Base-by-base conservation (phyloP, 352 stramenopile species). In the Phytopythium cucurbitacearum region DNA sequence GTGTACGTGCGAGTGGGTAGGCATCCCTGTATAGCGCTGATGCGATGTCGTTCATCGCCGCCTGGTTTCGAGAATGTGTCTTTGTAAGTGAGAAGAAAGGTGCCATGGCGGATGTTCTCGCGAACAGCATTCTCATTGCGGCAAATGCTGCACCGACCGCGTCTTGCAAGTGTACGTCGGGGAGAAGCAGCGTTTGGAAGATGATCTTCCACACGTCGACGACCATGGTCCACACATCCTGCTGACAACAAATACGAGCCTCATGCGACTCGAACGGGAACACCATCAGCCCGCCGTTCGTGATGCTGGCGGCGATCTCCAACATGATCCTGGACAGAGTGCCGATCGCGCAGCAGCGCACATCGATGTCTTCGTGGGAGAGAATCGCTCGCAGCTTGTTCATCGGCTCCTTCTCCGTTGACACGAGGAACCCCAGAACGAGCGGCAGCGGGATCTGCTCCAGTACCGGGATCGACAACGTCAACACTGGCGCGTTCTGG, bases 221-320 rank as follows among this genome's bases (percentile, higher is more conserved):
- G 21, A 90, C 68, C 34, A 94, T 70, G 11, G 69, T 89, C 65
- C 77, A 82, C 4, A 90, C 57, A 49, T 94, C 81, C 65, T 94
- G 84, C 51, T 92, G 84, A 51, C 76, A 88, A 45, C 84, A 81
- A 53, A 89, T 80, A 39, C 84, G 74, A 3, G 84, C 74, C 51
- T 94, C 84, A 48, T 94, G 79, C 5, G 84, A 91, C 42, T 94
- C 84, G 45, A 94, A 92, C 5, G 84, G 76, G 54, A 94, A 91
- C 28, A 71, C 70, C 15, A 79, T 78, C 3, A 91, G 57, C 12
- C 71, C 82, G 21, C 85, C 76, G 16, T 64, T 71, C 32, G 78
- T 68, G 38, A 91, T 56, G 21, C 58, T 70, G 40, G 71, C 72
- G 1, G 72, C 80, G 12, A 73, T 69, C 9, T 75, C 68, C 4